These are phyloP conservation scores for Salix exigua DNA, from an alignment of 345 rosid species.

Conservation along the genomic window DNA sequence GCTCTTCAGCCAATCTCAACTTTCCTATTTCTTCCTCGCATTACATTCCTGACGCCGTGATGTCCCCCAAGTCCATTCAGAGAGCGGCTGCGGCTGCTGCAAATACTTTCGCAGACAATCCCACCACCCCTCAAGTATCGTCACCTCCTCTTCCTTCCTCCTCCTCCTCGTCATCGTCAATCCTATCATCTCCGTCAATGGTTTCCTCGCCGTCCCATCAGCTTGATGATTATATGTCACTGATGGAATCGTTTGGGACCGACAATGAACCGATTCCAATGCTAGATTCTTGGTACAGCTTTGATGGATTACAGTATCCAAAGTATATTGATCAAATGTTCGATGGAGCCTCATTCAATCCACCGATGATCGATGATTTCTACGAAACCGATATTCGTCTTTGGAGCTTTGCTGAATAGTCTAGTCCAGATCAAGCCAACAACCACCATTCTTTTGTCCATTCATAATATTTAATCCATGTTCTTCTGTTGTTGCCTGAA, in stretches of 20 bases:
- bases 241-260: slow-evolving; percentile 32
- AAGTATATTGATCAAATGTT: slow-evolving; percentile 56
- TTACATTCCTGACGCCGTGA: slow-evolving; percentile 36
- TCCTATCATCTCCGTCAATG: slow-evolving; percentile 34
- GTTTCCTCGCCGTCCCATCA: slow-evolving; percentile 44
- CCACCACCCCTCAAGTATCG: slow-evolving; percentile 14
- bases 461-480: slow-evolving; percentile 12
- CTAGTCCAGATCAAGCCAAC: not conserved
- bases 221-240: slow-evolving; percentile 43
- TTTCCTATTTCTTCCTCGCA: slow-evolving; percentile 52
- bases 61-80: slow-evolving; percentile 92
- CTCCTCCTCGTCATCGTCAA: slow-evolving; percentile 20
- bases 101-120: slow-evolving; percentile 18
- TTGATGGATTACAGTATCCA: slow-evolving; percentile 49
- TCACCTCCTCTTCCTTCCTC: slow-evolving; percentile 18
- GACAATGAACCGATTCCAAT: slow-evolving; percentile 25
- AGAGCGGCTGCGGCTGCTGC: slow-evolving; percentile 83
- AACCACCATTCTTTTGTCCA: slow-evolving; percentile 9
- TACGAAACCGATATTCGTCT: slow-evolving; percentile 65
- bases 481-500: slow-evolving; percentile 25
- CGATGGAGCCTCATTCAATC: slow-evolving; percentile 34
- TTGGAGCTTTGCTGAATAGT: slow-evolving; percentile 67
- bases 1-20: slow-evolving; percentile 73
- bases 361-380: slow-evolving; percentile 45
- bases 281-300: slow-evolving; percentile 43